A percentile compares a stretch with the other conserved stretches of the same genome.
Evolutionary conservation across 805 yeast genomes (phyloP).

Genomic region (Aciculoconidium aculeatum): DNA sequence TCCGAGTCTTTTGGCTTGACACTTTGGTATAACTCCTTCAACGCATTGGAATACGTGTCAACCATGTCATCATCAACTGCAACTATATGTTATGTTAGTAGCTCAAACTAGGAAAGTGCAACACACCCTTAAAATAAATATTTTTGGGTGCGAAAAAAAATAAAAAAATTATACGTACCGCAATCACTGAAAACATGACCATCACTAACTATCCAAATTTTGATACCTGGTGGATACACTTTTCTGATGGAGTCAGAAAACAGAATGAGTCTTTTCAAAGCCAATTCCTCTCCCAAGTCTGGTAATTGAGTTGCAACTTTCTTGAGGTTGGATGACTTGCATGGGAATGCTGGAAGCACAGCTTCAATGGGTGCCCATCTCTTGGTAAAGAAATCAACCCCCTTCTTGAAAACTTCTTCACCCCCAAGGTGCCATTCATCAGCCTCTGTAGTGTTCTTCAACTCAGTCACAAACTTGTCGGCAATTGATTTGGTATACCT

Average conservation of each 20-base stretch:
- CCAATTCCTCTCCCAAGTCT: conserved; percentile 46
- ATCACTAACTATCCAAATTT: conserved; percentile 53
- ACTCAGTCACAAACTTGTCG: conserved; percentile 37
- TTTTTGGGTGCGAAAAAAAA: not conserved
- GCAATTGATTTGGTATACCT: conserved; percentile 19
- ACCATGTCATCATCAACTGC: conserved; percentile 56
- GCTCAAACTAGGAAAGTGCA: no score
- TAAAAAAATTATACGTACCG: conserved; percentile 8
- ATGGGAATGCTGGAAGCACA: conserved; percentile 60
- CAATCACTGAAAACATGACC: conserved; percentile 65
- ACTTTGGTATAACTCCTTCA: conserved; percentile 37
- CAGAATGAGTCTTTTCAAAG: conserved; percentile 23
- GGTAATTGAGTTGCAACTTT: conserved; percentile 47
- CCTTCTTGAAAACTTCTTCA: conserved; percentile 34
- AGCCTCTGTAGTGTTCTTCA: conserved; percentile 41
- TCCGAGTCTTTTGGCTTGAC: conserved; percentile 26
- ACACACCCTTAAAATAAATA: not conserved
- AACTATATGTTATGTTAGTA: conserved; percentile 19
- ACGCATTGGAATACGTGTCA: conserved; percentile 39
- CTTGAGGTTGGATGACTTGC: conserved; percentile 52
- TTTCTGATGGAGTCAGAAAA: conserved; percentile 23
- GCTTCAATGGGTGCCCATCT: conserved; percentile 46
- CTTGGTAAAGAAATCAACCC: conserved; percentile 43
- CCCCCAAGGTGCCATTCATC: conserved; percentile 51
- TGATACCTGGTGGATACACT: conserved; percentile 51